Conservation (phyloP, 2,329 filamentous ascomycete species). For the Hymenoscyphus repandus region DNA sequence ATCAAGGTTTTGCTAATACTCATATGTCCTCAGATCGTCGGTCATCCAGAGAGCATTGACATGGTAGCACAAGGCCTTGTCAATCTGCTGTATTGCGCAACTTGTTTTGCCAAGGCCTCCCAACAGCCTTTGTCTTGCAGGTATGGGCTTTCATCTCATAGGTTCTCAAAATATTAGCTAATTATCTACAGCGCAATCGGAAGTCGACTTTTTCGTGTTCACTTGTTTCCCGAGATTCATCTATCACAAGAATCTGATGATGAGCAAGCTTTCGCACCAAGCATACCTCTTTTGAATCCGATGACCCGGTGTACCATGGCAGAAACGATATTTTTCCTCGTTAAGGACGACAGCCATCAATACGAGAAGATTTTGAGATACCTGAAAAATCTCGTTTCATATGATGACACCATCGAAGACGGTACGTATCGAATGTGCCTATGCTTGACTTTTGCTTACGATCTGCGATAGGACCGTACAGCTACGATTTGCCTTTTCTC, state of each 20-base stretch:
- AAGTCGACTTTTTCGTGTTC: constrained; percentile 52
- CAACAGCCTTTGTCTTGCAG: constrained; percentile 23
- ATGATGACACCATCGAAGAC: constrained; percentile 39
- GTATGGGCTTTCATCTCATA: constrained; percentile 10
- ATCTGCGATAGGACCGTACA: constrained; percentile 42
- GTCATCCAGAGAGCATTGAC: constrained; percentile 30
- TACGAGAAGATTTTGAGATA: constrained; percentile 47
- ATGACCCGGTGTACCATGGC: constrained; percentile 55
- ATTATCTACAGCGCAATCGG: constrained; percentile 36
- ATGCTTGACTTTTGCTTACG: constrained; percentile 18
- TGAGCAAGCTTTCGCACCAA: constrained; percentile 30
- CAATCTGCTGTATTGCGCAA: constrained; percentile 32
- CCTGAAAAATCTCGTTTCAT: constrained; percentile 46
- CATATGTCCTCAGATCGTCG: constrained; percentile 21
- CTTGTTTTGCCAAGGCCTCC: constrained; percentile 25
- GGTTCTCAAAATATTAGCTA: constrained; percentile 5
- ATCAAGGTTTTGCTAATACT: constrained; percentile 5
- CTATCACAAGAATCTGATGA: constrained; percentile 31
- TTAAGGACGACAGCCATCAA: constrained; percentile 45
- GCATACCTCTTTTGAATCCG: constrained; percentile 46
- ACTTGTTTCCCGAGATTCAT: constrained; percentile 55
- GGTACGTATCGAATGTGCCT: constrained; percentile 7
- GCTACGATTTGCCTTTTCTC: constrained; percentile 53
- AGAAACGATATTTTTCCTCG: constrained; percentile 52
- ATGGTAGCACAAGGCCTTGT: constrained; percentile 32